A percentile compares a stretch with the other conserved stretches of the same genome.
These are phyloP conservation scores for Cercospora sp. DNA, from an alignment of 2,329 filamentous ascomycete genomes.

Conservation along the genomic window DNA sequence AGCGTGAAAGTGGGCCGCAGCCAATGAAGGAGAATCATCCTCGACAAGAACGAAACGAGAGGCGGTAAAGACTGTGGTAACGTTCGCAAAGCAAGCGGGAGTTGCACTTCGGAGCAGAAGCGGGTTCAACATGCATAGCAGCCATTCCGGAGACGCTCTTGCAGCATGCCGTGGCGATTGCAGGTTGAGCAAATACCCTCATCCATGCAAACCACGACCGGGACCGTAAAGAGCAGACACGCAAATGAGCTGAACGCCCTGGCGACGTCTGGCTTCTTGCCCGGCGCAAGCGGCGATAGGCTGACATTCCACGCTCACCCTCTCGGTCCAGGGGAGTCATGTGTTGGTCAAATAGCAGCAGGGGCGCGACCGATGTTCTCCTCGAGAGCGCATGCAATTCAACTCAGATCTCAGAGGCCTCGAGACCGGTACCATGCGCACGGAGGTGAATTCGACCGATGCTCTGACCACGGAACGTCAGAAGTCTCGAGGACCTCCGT, in stretches of 20 bases:
- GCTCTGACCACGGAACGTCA: no score
- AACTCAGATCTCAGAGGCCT: no score
- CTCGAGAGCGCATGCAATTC: no score
- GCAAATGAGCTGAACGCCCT: not conserved
- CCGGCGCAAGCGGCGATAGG: not conserved
- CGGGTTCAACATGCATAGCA: not conserved
- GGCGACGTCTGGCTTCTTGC: not conserved
- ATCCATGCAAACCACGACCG: not conserved
- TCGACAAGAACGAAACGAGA: not conserved
- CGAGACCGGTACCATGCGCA: no score
- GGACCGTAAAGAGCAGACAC: not conserved
- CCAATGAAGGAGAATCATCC: not conserved
- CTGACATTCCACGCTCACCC: no score
- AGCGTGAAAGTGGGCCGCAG: not conserved
- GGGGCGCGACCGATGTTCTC: no score
- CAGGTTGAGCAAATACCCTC: no score
- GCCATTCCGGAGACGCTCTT: not conserved
- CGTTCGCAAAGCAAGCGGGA: not conserved
- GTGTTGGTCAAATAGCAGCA: no score
- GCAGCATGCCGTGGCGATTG: not conserved
- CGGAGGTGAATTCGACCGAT: no score
- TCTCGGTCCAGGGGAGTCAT: no score
- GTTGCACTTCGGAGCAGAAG: not conserved
- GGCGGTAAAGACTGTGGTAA: not conserved
- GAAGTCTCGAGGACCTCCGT: no score